phyloP scores from a whole-genome alignment of 2,329 filamentous ascomycete species.

The Clarireedia hainanense region DNA sequence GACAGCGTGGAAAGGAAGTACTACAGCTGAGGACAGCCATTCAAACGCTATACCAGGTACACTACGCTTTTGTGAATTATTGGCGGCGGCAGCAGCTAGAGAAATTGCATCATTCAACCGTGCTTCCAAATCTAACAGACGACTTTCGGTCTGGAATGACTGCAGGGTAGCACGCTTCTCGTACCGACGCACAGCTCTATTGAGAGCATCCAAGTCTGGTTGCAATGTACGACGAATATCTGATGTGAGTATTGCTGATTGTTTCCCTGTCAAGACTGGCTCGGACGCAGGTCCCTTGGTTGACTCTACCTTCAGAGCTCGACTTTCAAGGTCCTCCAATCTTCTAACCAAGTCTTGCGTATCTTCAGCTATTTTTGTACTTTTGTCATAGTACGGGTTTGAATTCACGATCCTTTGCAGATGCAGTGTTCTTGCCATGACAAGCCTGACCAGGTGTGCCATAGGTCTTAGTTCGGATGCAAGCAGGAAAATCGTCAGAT shows the following conservation, averaged over 20 bases:
- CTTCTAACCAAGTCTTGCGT: slow-evolving; percentile 54
- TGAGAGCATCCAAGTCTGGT: slow-evolving; percentile 79
- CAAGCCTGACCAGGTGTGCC: slow-evolving; percentile 72
- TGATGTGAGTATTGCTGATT: slow-evolving; percentile 34
- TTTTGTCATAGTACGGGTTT: slow-evolving; percentile 38
- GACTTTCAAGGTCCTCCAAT: slow-evolving; percentile 61
- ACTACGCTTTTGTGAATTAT: slow-evolving; percentile 18
- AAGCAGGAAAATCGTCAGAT: slow-evolving; percentile 82
- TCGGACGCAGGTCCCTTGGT: slow-evolving; percentile 23
- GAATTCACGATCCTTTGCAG: slow-evolving; percentile 65
- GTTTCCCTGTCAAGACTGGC: slow-evolving; percentile 31
- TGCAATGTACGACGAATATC: slow-evolving; percentile 61
- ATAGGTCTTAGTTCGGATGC: slow-evolving; percentile 79
- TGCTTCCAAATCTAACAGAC: slow-evolving; percentile 63
- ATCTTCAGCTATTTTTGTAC: slow-evolving; percentile 27
- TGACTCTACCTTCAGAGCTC: slow-evolving; percentile 35
- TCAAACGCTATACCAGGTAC: slow-evolving; percentile 21
- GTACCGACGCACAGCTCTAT: slow-evolving; percentile 80
- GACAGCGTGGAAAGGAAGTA: slow-evolving; percentile 24
- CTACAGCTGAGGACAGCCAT: slow-evolving; percentile 23
- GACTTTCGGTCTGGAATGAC: slow-evolving; percentile 66
- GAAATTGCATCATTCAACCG: slow-evolving; percentile 70
- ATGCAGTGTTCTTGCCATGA: slow-evolving; percentile 71
- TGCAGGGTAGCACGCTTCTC: slow-evolving; percentile 80
- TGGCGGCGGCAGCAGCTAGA: slow-evolving; percentile 69